Evolutionary conservation across 148 eudicot species (phyloP).

Genomic region (Silene uniflora): DNA sequence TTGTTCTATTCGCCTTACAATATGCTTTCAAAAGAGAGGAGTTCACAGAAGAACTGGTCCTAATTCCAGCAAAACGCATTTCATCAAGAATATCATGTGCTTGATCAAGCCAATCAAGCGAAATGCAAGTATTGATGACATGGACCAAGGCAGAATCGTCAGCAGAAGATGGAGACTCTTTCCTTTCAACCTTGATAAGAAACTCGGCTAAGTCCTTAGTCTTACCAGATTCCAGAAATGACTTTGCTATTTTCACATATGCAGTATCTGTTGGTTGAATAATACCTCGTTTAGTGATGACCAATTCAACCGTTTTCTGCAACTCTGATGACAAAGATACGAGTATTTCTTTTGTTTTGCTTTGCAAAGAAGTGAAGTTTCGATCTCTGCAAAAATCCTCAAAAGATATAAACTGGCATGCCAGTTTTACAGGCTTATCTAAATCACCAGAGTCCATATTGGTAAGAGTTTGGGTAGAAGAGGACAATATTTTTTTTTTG

Average conservation of each 20-base stretch:
- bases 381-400: slow-evolving; percentile 56
- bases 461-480: slow-evolving; percentile 19
- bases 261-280: slow-evolving; percentile 77
- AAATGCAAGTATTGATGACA: slow-evolving; percentile 72
- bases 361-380: slow-evolving; percentile 55
- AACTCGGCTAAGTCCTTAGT: slow-evolving; percentile 78
- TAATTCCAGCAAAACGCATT: slow-evolving; percentile 78
- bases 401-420: slow-evolving; percentile 36
- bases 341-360: slow-evolving; percentile 54
- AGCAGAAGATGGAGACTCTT: slow-evolving; percentile 51
- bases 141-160: slow-evolving; percentile 63
- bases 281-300: slow-evolving; percentile 66
- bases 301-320: slow-evolving; percentile 55
- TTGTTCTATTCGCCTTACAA: slow-evolving; percentile 52
- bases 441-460: slow-evolving; percentile 21
- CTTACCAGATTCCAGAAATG: slow-evolving; percentile 68
- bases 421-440: slow-evolving; percentile 17
- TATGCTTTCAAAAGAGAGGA: slow-evolving; percentile 84
- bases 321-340: slow-evolving; percentile 41
- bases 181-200: slow-evolving; percentile 68
- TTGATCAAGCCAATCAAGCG: slow-evolving; percentile 80
- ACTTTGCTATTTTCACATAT: slow-evolving; percentile 70
- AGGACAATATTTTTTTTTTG: slow-evolving; percentile 18
- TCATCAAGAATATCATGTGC: slow-evolving; percentile 96
- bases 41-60: slow-evolving; percentile 54